Evolutionary conservation across 805 yeast species (phyloP).

Genomic region (Cyberlindnera lachancei): DNA sequence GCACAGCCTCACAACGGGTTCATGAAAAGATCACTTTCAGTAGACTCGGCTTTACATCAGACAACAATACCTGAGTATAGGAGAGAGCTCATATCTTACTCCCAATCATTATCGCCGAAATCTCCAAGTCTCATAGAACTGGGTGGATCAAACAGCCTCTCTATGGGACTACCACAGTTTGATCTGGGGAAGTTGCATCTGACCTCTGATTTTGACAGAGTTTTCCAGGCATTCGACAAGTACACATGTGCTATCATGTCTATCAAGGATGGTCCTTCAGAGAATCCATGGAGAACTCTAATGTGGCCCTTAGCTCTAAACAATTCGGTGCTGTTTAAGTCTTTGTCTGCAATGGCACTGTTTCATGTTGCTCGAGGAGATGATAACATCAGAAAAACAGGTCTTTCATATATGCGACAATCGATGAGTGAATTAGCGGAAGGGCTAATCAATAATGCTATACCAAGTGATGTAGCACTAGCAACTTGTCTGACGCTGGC

Average conservation of each 20-base stretch:
- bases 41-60: constrained; percentile 14
- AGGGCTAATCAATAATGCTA: constrained; percentile 38
- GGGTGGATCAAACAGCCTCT: too few relatives aligned
- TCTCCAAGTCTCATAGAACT: not conserved
- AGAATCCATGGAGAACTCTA: constrained; percentile 60
- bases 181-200: constrained; percentile 1
- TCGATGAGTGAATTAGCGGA: constrained; percentile 53
- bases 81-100: constrained; percentile 12
- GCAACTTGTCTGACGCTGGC: constrained; percentile 59
- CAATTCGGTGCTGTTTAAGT: constrained; percentile 51
- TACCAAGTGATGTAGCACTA: constrained; percentile 59
- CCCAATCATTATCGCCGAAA: constrained; percentile 8
- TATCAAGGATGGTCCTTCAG: constrained; percentile 54
- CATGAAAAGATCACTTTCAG: constrained; percentile 12
- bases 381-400: constrained; percentile 37
- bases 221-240: constrained; percentile 32
- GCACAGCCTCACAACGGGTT: not conserved
- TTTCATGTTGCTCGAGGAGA: constrained; percentile 49
- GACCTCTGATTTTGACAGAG: constrained; percentile 12
- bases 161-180: not conserved
- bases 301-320: constrained; percentile 50
- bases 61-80: constrained; percentile 20
- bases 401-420: constrained; percentile 49
- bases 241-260: constrained; percentile 50
- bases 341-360: constrained; percentile 60